Base-by-base conservation (phyloP, 225 moss, liverwort and hornwort genomes). In the Pseudisothecium myosuroides region DNA sequence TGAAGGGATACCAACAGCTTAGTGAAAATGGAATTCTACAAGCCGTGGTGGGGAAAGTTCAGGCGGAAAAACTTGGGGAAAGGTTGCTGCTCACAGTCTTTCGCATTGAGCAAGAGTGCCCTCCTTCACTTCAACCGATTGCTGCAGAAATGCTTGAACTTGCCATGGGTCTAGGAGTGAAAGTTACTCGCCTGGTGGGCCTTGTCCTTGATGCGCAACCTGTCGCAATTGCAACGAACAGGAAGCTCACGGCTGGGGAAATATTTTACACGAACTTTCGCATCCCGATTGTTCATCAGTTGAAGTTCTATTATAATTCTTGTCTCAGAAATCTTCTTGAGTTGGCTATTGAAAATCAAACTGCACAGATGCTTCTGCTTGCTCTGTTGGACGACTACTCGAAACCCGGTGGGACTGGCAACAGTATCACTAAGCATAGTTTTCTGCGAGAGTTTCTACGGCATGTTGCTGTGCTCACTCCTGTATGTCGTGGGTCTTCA, bases 211-310 rank as follows among this genome's bases (percentile, higher is more conserved):
- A 95, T 86, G 95, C 94, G 81, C 89, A 88, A 89, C 86, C 85
- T 69, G 85, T 94, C 77, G 79, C 92, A 80, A 89, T 82, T 84
- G 89, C 87, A 82, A 93, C 90, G 56, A 90, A 92, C 47, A 93
- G 94, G 85, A 96, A 94, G 68, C 90, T 95, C 67, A 94, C 93
- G 32, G 72, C 91, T 61, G 98, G 98, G 80, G 96, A 93, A 74
- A 62, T 96, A 73, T 98, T 98, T 92, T 98, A 98, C 82, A 88
- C 96, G 92, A 98, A 98, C 85, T 98, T 98, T 83, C 95, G 97
- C 81, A 92, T 89, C 79, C 84, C 93, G 39, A 96, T 98, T 87
- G 92, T 98, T 75, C 95, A 92, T 83, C 95, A 94, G 85, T 91
- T 97, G 41, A 96, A 95, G 84, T 97, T 97, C 64, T 90, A 91